A percentile compares a stretch with the other conserved stretches of the same genome.
Evolutionary conservation across 2,329 filamentous ascomycete genomes (phyloP).

Genomic region (Epichloe bromicola): DNA sequence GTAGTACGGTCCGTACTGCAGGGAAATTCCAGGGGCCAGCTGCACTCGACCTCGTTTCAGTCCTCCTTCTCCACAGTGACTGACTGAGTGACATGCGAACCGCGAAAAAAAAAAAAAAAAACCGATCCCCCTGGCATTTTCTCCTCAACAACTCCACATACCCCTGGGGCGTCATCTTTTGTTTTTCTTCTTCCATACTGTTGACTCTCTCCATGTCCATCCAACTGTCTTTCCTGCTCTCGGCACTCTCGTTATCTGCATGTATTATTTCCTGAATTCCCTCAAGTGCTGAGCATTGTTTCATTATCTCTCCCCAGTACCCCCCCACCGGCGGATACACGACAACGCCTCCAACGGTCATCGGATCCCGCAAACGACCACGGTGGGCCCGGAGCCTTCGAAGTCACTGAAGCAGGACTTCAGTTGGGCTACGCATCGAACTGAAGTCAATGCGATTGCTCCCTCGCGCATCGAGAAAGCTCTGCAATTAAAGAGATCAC

Average conservation of each 20-base stretch:
- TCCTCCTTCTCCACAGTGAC: slow-evolving; percentile 3
- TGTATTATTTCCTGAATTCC: neutral
- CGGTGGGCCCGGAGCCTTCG: neutral
- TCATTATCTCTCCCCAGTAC: neutral
- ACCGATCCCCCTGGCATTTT: neutral
- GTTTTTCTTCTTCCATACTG: neutral
- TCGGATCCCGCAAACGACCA: neutral
- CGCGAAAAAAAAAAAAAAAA: neutral
- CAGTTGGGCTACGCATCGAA: neutral
- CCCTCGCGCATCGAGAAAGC: neutral
- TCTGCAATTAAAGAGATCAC: neutral
- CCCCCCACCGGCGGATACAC: neutral
- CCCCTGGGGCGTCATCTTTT: slow-evolving; percentile 5
- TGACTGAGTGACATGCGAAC: neutral
- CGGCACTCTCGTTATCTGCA: neutral
- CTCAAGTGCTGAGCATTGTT: neutral
- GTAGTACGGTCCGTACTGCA: too few relatives aligned
- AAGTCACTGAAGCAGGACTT: slow-evolving; percentile 6
- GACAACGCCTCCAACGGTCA: slow-evolving; percentile 1
- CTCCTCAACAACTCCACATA: neutral
- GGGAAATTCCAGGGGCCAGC: neutral
- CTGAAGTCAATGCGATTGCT: neutral
- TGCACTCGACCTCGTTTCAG: slow-evolving; percentile 1
- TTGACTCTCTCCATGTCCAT: neutral
- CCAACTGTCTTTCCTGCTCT: slow-evolving; percentile 1